These are phyloP conservation scores for Fusarium sp. DNA, from an alignment of 2,329 filamentous ascomycete species.

Conservation along the genomic window DNA sequence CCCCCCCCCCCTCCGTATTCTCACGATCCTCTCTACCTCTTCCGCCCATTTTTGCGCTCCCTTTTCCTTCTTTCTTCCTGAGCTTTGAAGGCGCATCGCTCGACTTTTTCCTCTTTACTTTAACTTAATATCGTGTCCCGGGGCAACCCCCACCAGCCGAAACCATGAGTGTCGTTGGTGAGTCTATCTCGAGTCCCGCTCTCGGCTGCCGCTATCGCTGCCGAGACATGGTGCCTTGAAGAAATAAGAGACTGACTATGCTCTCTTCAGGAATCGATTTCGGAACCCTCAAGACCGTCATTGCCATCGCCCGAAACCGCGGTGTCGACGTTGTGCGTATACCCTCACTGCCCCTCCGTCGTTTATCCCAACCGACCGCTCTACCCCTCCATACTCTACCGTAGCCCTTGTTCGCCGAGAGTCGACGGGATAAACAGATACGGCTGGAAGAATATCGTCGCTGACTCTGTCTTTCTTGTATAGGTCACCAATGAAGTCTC, in stretches of 20 bases:
- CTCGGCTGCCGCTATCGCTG: background rate
- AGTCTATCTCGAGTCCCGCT: conserved; percentile 5
- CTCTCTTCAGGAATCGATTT: conserved; percentile 80
- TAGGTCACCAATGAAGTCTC: conserved; percentile 99
- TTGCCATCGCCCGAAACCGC: conserved; percentile 97
- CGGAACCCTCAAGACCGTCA: conserved; percentile 95
- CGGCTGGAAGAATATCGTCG: background rate
- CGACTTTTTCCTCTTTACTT: conserved; percentile 20
- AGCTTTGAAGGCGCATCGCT: conserved; percentile 36
- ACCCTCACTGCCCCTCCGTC: conserved; percentile 25
- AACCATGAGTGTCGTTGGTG: conserved; percentile 67
- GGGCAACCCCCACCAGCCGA: conserved; percentile 44
- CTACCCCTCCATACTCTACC: conserved; percentile 16
- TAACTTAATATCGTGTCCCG: conserved; percentile 35
- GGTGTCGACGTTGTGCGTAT: conserved; percentile 96
- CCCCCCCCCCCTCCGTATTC: conserved; percentile 35
- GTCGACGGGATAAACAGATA: conserved; percentile 14
- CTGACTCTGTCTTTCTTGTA: conserved; percentile 31
- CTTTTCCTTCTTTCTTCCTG: conserved; percentile 31
- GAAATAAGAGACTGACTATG: conserved; percentile 32
- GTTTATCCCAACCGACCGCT: conserved; percentile 21
- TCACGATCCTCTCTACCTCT: conserved; percentile 26
- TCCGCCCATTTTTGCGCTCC: conserved; percentile 26
- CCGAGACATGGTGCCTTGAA: conserved; percentile 11
- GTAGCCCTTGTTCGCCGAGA: background rate